Conservation (phyloP, 116 monocot genomes). For the Posidonia oceanica region DNA sequence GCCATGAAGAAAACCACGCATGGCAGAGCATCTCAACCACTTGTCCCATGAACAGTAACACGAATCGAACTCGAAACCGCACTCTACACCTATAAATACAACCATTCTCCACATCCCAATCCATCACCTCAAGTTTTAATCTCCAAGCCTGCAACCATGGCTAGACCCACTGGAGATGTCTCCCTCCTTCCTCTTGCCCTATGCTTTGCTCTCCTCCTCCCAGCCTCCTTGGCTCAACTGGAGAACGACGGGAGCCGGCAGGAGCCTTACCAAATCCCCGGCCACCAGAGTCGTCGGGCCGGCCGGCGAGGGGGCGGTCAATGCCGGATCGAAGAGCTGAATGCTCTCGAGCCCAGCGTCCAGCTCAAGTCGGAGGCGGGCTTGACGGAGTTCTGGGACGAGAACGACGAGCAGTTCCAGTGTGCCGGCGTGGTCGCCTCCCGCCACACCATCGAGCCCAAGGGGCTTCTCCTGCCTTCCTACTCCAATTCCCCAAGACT, state of each 20-base stretch:
- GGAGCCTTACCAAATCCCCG: no score
- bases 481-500: constrained; percentile 23
- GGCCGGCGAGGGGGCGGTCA: background rate
- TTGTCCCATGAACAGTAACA: no score
- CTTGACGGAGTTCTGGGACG: constrained; percentile 31
- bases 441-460: constrained; percentile 17
- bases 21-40: no score
- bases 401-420: constrained; percentile 27
- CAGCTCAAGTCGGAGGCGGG: constrained; percentile 36
- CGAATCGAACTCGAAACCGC: no score
- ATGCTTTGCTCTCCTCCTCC: background rate
- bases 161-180: background rate
- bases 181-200: background rate
- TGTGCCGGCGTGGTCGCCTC: constrained; percentile 34
- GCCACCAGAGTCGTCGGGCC: background rate
- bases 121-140: no score
- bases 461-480: background rate
- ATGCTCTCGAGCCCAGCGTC: background rate
- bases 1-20: no score
- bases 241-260: no score
- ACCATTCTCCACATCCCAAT: background rate
- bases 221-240: no score
- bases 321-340: constrained; percentile 2
- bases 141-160: background rate
- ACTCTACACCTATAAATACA: background rate